Base-by-base conservation (phyloP, 208 protist species). In the Leishmania amazonensis region DNA sequence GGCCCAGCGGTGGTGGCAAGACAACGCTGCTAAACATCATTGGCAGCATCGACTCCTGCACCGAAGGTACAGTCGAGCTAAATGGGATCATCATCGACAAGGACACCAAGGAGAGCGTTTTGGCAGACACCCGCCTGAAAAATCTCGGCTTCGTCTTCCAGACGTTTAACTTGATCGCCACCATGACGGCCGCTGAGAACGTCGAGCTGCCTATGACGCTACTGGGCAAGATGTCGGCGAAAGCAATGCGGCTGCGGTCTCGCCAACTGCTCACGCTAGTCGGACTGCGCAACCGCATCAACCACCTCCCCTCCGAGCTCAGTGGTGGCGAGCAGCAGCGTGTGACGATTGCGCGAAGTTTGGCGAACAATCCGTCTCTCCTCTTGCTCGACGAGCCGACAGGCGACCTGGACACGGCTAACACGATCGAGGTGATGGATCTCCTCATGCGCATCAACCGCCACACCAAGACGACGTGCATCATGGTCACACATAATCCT, bases 401-500 rank as follows among this genome's bases (percentile, higher is more conserved):
- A 11, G 98, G 98, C 45, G 98, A 99, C 84, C 88, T 99, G 3
- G 97, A 99, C 88, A 99, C 98, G 21, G 81, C 85, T 9, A 99
- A 99, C 89, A 99, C 98, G 7, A 94, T 99, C 31, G 96, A 99
- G 21, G 90, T 99, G 42, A 99, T 99, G 98, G 96, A 99, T 88
- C 89, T 99, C 8, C 88, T 99, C n/a, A 89, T 98, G n/a, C 86
- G 92, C 72, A 95, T 99, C 64, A 99, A 99, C 87, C 95, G 93
- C 38, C 81, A 88, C 24, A 91, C 93, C 60, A 91, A 94, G 65
- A 98, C 94, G n/a, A 99, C 98, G 31, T 98, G 94, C 78, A 94
- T 99, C 79, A 99, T 99, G 98, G 97, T 99, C 21, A 99, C 98
- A 45, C 98, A 99, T 85, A 99, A 99, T 86, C 98, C 98, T 2